Evolutionary conservation across 2,329 filamentous ascomycete species (phyloP).

Genomic region (Talaromyces funiculosus): DNA sequence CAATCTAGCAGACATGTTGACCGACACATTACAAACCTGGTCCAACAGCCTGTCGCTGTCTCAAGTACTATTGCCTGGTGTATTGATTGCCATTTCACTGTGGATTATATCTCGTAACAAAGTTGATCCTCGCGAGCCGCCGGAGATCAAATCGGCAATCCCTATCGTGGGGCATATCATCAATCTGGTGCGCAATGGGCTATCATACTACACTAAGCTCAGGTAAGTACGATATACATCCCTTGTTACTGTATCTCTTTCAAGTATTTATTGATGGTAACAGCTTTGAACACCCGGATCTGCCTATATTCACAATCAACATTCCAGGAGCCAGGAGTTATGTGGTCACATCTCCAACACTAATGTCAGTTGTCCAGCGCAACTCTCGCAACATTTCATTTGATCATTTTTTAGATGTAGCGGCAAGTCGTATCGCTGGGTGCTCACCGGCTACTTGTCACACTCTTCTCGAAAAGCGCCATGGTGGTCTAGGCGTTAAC

Average conservation of each 20-base stretch:
- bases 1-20: not conserved
- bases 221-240: constrained; percentile 16
- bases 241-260: not conserved
- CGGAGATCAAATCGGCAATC: constrained; percentile 17
- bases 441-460: constrained; percentile 18
- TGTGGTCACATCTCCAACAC: constrained; percentile 21
- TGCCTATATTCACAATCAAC: constrained; percentile 22
- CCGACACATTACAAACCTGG: not conserved
- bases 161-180: constrained; percentile 26
- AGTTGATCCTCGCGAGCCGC: constrained; percentile 24
- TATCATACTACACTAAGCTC: constrained; percentile 20
- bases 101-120: not conserved
- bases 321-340: constrained; percentile 24
- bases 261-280: not conserved
- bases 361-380: constrained; percentile 22
- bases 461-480: constrained; percentile 17
- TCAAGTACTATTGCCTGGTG: not conserved
- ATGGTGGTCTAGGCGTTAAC: constrained; percentile 19
- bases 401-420: constrained; percentile 20
- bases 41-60: not conserved
- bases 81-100: not conserved
- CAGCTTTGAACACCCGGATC: constrained; percentile 6
- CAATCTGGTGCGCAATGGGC: constrained; percentile 21
- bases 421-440: constrained; percentile 18
- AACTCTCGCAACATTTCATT: constrained; percentile 21